Base-by-base conservation (phyloP, 208 protist species). In the Trypanosoma melophagium region DNA sequence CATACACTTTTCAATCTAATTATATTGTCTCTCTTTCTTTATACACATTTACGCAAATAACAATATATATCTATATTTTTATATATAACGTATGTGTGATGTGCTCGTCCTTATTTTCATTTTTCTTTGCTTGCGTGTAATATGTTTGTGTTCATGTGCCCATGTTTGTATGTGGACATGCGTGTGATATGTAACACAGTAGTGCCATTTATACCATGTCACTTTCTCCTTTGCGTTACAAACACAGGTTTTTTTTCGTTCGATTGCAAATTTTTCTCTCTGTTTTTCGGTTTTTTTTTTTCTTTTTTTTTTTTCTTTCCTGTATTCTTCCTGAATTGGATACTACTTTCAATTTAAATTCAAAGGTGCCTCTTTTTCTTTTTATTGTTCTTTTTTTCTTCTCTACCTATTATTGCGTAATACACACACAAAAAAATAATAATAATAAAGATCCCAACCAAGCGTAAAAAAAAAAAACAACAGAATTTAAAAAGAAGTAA, bases 401-500 rank as follows among this genome's bases (percentile, higher is more conserved):
- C 1, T 47, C 2, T 38, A 41, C 24, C 2, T 17, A 31, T 58
- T 10, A 44, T 14, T 55, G 4, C 3, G 44, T 7, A 16, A 28
- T 8, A 3, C 51, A 38, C 53, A 38, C 45, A 24, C 41, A 65
- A 79, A 74, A 58, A 61, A 69, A 68, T 25, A 68, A 79, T 66
- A 79, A 71, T 41, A 44, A 35, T 41, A 40, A 31, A 66, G 41
- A 44, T 38, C 40, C 4, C 8, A 57, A 12, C 40, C 17, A 7
- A 44, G 38, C 53, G 31, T 58, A 24, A 56, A 66, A 79, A 74
- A 59, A 62, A 69, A 69, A 45, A 69, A 80, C 64, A 79, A 70
- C 38, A 41, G 24, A 60, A 60, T 21, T 7, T 14, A 60, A 60
- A 49, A 44, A 60, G 47, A 60, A 60, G 10, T 9, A 16, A 31